Percentiles rank a stretch among this genome's conserved stretches.
phyloP scores from a whole-genome alignment of 2,329 filamentous ascomycete genomes.

The Phoma herbarum region DNA sequence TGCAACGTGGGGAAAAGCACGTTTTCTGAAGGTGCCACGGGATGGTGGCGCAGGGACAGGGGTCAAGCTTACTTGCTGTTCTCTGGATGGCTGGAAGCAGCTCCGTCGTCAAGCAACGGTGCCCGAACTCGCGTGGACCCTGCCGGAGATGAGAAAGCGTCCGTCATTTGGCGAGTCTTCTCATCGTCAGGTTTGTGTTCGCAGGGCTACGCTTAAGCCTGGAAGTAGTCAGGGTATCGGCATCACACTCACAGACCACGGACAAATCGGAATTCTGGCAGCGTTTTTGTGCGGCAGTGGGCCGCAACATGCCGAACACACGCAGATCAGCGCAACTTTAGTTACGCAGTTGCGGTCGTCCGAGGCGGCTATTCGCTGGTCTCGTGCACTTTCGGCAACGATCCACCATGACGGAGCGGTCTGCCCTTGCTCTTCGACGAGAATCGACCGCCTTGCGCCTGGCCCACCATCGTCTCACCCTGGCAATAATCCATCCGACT shows the following conservation, averaged over 20 bases:
- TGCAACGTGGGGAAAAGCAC: slow-evolving; percentile 49
- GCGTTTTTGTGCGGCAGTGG: slow-evolving; percentile 28
- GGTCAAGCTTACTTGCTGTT: slow-evolving; percentile 10
- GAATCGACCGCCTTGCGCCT: slow-evolving; percentile 24
- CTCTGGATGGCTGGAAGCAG: slow-evolving; percentile 24
- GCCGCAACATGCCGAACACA: slow-evolving; percentile 31
- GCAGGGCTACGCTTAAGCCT: neutral
- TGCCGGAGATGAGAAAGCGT: slow-evolving; percentile 21
- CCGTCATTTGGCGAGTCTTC: slow-evolving; percentile 4
- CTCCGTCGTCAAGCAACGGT: slow-evolving; percentile 17
- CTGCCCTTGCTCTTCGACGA: slow-evolving; percentile 23
- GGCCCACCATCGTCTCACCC: slow-evolving; percentile 27
- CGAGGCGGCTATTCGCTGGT: slow-evolving; percentile 13
- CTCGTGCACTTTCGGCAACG: slow-evolving; percentile 33
- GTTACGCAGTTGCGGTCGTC: slow-evolving; percentile 13
- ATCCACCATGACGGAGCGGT: slow-evolving; percentile 24
- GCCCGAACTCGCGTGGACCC: slow-evolving; percentile 15
- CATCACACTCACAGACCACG: slow-evolving; percentile 5
- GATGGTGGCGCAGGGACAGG: slow-evolving; percentile 30
- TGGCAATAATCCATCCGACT: slow-evolving; percentile 17
- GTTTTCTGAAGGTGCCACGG: slow-evolving; percentile 37
- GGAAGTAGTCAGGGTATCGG: neutral
- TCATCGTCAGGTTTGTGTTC: neutral
- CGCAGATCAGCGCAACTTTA: slow-evolving; percentile 27
- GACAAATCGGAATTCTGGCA: slow-evolving; percentile 34